Evolutionary conservation across 768 basidiomycete genomes (phyloP), one percentile per base, ranked within the genome.

Genomic region (Hygrocybe coccinea): DNA sequence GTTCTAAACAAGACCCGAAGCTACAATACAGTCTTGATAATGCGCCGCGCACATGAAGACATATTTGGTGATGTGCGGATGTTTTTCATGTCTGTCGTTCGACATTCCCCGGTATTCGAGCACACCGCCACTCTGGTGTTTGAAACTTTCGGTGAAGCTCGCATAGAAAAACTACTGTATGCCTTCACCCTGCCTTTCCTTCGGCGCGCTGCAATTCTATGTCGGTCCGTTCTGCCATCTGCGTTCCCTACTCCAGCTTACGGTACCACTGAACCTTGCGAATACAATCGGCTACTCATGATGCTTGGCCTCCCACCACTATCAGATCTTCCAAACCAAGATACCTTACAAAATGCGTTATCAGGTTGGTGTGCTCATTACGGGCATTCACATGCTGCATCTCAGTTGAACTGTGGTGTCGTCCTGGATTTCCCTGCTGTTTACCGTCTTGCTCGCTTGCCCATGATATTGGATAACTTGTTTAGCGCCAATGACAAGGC

Each of bases 321-420:
- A 0, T 83, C 86, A 2, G 85, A 87, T 52, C 80, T 92, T 4
- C 88, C 89, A 2, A 80, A 84, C 53, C 89, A 91, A 61, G 91
- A 92, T 65, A 89, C 89, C 5, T 72, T 93, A n/a, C 89, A 91
- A 67, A 91, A 87, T 54, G 87, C 87, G n/a, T 76, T 92, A 2
- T 87, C 87, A 0, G 87, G 91, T 3, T 95, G 94, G 93, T 88
- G 91, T 66, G 85, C 86, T 2, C 90, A 93, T 66, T 93, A 91
- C 65, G 88, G 89, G 1, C 83, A 88, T 59, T 85, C 87, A 2
- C 88, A 91, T 60, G 82, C 87, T 1, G 80, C 85, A 1, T 84
- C 87, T 2, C 89, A 91, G 62, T 71, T 89, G 55, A 88, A 89
- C 60, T 89, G 87, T 61, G 87, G 86, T 1, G 84, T 91, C 25